These are phyloP conservation scores for Colletotrichum sp. DNA, from an alignment of 2,329 filamentous ascomycete genomes.

Conservation along the genomic window DNA sequence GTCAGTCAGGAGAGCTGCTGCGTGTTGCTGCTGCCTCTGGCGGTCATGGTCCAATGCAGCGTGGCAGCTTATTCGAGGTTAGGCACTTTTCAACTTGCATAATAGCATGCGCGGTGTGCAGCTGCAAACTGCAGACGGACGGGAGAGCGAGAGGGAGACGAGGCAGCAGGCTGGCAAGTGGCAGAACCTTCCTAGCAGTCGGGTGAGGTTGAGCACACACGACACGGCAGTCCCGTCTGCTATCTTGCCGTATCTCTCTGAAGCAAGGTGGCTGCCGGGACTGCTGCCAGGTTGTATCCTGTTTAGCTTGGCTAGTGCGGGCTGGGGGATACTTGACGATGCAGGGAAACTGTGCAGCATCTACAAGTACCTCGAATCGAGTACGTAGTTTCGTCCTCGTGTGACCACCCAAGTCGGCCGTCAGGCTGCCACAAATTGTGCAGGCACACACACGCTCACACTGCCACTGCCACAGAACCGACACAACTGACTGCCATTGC, in stretches of 20 bases:
- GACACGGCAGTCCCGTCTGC: background rate
- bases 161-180: background rate
- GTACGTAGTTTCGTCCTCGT: background rate
- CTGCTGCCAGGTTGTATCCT: conserved; percentile 1
- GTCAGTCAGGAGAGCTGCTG: conserved; percentile 5
- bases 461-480: conserved; percentile 12
- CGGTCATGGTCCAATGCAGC: background rate
- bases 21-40: background rate
- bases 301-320: background rate
- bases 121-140: background rate
- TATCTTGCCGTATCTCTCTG: conserved; percentile 16
- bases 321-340: background rate
- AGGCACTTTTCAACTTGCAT: background rate
- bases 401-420: background rate
- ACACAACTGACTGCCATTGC: background rate
- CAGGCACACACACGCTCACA: background rate
- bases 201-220: background rate
- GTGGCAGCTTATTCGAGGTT: background rate
- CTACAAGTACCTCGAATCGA: background rate
- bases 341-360: background rate
- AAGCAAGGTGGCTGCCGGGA: conserved; percentile 14
- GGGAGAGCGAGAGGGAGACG: background rate
- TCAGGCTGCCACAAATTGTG: background rate
- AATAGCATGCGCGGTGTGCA: background rate
- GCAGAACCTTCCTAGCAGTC: background rate